A percentile compares a stretch with the other conserved stretches of the same genome.
Evolutionary conservation across 169 alveolate genomes (phyloP).

Genomic region (Perkinsus marinus): DNA sequence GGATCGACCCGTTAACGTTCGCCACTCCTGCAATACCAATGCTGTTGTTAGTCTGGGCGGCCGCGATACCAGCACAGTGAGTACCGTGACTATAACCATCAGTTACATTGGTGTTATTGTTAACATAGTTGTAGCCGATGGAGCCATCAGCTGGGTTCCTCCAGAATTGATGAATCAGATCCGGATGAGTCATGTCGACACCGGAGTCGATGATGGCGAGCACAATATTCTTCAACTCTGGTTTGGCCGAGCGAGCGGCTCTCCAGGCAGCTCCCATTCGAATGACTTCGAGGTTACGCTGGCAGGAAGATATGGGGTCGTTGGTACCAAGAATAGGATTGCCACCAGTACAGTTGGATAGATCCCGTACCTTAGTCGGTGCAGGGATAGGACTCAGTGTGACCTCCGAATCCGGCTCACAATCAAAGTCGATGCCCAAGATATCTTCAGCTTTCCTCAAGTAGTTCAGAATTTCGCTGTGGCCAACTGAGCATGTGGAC

Average conservation of each 20-base stretch:
- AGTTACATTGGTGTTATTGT: slow-evolving; percentile 14
- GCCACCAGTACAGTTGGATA: slow-evolving; percentile 12
- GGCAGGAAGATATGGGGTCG: slow-evolving; percentile 18
- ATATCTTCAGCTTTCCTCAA: no score
- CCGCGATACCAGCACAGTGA: no score
- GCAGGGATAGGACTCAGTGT: no score
- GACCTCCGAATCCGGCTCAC: no score
- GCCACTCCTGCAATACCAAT: no score
- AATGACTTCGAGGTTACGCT: slow-evolving; percentile 8
- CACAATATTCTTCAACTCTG: slow-evolving; percentile 9
- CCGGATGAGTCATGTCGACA: slow-evolving; percentile 25
- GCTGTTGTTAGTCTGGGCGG: no score
- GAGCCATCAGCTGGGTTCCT: slow-evolving; percentile 18
- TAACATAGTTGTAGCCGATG: slow-evolving; percentile 24
- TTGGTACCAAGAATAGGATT: slow-evolving; percentile 16
- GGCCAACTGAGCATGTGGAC: no score
- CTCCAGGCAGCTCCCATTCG: background rate
- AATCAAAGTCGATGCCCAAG: no score
- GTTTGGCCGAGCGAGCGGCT: background rate
- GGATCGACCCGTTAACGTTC: no score
- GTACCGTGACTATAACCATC: slow-evolving; percentile 7
- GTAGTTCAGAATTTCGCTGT: no score
- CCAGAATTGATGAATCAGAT: slow-evolving; percentile 19
- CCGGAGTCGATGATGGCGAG: slow-evolving; percentile 32
- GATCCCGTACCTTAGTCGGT: background rate